Evolutionary conservation across 139 green algal genomes (phyloP), one percentile per base, ranked within the genome.

Genomic region (Picochlorum costavermella): DNA sequence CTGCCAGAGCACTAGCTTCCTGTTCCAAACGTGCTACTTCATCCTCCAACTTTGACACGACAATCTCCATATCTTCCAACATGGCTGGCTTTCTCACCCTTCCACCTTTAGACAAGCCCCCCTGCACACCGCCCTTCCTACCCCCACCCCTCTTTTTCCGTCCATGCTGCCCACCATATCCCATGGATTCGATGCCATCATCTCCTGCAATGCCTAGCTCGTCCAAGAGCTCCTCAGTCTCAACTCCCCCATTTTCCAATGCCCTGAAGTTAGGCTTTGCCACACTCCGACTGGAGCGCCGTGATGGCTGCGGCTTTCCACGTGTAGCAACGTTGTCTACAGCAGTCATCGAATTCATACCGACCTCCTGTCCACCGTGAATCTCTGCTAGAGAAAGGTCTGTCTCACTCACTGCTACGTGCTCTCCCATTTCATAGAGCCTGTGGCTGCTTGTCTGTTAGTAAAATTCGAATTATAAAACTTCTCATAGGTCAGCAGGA

Each of bases 241-340:
- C 33, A 8, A 9, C 33, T 58, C 50, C 56, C 12, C 30, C 56
- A 45, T 10, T 45, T 12, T 61, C 56, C n/a, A 61, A 45, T n/a
- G 56, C 56, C n/a, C n/a, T 61, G 6, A 61, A 61, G 17, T 61
- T 20, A 23, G 56, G 56, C 56, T 61, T 61, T 43, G n/a, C 56
- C 17, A 61, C 56, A 43, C 31, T 43, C 16, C 56, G 56, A 53
- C 33, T 40, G 33, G 33, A 40, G 0, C 33, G 33, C 33, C 33
- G 33, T 8, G 33, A 6, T 13, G 33, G 33, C 33, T 40, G 33
- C 33, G 11, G 8, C 11, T 8, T 40, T 12, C 33, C 33, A 13
- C 33, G 3, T 8, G 1, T 11, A 40, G 8, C 33, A 40, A 40
- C 9, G 2, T 6, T 12, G 5, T 8, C 33, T 2, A 13, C 5